Evolutionary conservation across 805 yeast genomes (phyloP).

Genomic region (Metschnikowia baotianmanensis): DNA sequence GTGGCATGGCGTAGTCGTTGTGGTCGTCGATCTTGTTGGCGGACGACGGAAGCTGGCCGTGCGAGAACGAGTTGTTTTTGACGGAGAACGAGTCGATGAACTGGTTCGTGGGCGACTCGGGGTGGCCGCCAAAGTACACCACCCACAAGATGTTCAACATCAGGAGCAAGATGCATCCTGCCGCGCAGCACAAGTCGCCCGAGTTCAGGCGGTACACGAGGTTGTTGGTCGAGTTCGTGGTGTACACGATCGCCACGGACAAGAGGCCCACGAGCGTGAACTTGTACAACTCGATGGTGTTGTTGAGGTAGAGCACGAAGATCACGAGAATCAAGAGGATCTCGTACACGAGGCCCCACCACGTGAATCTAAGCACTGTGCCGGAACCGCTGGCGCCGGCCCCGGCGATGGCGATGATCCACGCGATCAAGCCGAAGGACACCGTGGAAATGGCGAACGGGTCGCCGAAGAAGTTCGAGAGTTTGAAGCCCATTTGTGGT

Average conservation of each 20-base stretch:
- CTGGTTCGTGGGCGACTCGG: conserved; percentile 80
- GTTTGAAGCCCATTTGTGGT: conserved; percentile 30
- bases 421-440: conserved; percentile 68
- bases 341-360: conserved; percentile 96
- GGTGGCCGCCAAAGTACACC: conserved; percentile 85
- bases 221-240: conserved; percentile 78
- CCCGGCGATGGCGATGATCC: conserved; percentile 89
- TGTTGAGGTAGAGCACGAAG: conserved; percentile 52
- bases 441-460: conserved; percentile 86
- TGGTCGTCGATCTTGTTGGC: conserved; percentile 21
- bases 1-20: conserved; percentile 23
- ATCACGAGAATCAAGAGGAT: conserved; percentile 54
- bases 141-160: conserved; percentile 85
- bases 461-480: conserved; percentile 64
- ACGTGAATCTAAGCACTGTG: conserved; percentile 75
- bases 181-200: conserved; percentile 80
- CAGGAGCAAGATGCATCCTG: conserved; percentile 82
- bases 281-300: conserved; percentile 68
- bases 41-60: conserved; percentile 32
- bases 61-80: conserved; percentile 39
- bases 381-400: conserved; percentile 47
- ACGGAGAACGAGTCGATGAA: conserved; percentile 81
- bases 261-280: conserved; percentile 53
- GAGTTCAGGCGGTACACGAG: conserved; percentile 63
- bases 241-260: conserved; percentile 76